Base-by-base conservation (phyloP, 140 eudicot species). In the Oenanthe javanica region DNA sequence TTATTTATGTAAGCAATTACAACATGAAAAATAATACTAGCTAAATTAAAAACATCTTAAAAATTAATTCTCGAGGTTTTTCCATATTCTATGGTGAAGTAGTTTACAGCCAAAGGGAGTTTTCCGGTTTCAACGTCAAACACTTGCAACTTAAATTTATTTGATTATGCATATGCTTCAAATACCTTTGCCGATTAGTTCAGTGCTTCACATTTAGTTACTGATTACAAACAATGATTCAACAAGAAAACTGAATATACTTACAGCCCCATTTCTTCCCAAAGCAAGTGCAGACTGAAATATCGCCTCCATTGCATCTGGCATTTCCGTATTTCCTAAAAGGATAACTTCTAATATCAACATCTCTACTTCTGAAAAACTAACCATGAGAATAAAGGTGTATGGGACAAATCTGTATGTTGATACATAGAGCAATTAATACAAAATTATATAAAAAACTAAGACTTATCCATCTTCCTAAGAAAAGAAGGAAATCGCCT, bases 261-360 rank as follows among this genome's bases (percentile, higher is more conserved):
- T 89, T 90, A 95, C 99, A 11, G 99, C 99, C 64, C 97, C 99
- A 23, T 84, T 84, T 89, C 86, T 87, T 73, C 99, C 99, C 77
- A 89, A 85, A 57, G 84, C 85, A 81, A 95, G 97, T 38, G 97
- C 97, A 79, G 92, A 90, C 77, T 92, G 97, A 84, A 87, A 95
- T 83, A 95, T 90, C 67, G 86, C 75, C 82, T 95, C 99, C 97
- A 95, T 95, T 82, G 99, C 97, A 89, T 95, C 97, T 18, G 99
- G 99, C 95, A 95, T 86, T 81, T 94, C 97, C 19, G 52, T 83
- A 71, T 85, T 88, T 86, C 97, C 97, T 95, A 85, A 82, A 79
- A 66, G 31, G 74, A 76, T 57, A 81, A 71, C 61, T 21, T 55
- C 50, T 15, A 46, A 47, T 38, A 78, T 79, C 77, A 79, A 67